A percentile compares a stretch with the other conserved stretches of the same genome.
phyloP scores from a whole-genome alignment of 2,329 filamentous ascomycete species.

The Tolypocladium guangdongense region DNA sequence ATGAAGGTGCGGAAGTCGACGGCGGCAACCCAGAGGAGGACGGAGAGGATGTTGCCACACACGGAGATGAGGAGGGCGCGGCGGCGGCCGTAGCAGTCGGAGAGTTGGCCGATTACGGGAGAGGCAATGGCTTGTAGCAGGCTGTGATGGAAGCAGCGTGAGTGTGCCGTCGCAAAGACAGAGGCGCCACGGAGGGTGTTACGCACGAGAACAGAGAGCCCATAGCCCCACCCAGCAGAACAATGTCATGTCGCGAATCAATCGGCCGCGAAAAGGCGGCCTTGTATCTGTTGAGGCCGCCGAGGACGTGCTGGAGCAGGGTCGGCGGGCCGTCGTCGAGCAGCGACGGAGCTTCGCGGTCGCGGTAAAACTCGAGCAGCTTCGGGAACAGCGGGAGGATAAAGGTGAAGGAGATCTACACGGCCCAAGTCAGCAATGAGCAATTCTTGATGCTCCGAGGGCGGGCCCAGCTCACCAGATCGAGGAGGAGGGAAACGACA shows the following conservation, averaged over 20 bases:
- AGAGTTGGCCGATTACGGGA: conserved; percentile 79
- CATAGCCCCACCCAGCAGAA: conserved; percentile 83
- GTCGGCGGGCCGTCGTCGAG: conserved; percentile 41
- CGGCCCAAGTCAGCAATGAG: background rate
- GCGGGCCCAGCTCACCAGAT: conserved; percentile 50
- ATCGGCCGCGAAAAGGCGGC: conserved; percentile 85
- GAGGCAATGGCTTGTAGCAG: conserved; percentile 87
- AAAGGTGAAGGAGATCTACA: conserved; percentile 92
- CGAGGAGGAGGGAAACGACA: conserved; percentile 78
- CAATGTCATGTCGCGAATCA: conserved; percentile 93
- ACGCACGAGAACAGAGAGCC: conserved; percentile 75
- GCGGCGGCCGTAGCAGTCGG: conserved; percentile 78
- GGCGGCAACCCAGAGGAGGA: conserved; percentile 87
- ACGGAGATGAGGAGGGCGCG: conserved; percentile 84
- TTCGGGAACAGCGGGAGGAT: conserved; percentile 94
- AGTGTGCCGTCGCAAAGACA: background rate
- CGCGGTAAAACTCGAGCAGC: conserved; percentile 91
- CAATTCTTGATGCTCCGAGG: too few relatives aligned
- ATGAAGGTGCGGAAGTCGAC: conserved; percentile 94
- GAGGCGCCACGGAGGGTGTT: background rate
- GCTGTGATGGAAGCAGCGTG: conserved; percentile 28
- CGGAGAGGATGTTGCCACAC: conserved; percentile 84
- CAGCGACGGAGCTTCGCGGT: conserved; percentile 55
- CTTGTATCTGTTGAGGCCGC: conserved; percentile 88
- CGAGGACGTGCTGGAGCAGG: conserved; percentile 67